These are phyloP conservation scores for Amylocystis lapponica DNA, from an alignment of 768 basidiomycete species.

Conservation along the genomic window DNA sequence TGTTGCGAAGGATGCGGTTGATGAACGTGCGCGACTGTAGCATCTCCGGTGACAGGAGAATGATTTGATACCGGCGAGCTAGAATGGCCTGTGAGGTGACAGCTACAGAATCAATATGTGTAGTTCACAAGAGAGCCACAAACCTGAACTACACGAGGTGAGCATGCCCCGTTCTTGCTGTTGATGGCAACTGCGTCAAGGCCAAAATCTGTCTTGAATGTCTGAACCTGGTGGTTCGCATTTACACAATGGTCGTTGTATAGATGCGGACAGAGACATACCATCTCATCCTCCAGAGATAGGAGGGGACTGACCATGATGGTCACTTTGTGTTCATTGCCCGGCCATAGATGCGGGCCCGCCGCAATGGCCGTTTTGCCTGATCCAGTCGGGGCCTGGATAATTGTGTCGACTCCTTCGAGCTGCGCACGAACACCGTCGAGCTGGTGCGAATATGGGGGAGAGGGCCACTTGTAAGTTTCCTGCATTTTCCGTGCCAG, in stretches of 20 bases:
- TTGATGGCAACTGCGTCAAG: slow-evolving; percentile 29
- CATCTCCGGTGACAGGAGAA: slow-evolving; percentile 26
- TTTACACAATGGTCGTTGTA: no score
- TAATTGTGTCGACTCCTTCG: slow-evolving; percentile 23
- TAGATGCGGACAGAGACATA: slow-evolving; percentile 8
- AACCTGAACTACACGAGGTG: slow-evolving; percentile 21
- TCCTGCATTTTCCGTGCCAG: slow-evolving; percentile 11
- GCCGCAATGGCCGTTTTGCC: slow-evolving; percentile 36
- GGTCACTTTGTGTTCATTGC: slow-evolving; percentile 25
- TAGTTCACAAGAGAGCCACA: background rate
- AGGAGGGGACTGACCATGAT: slow-evolving; percentile 34
- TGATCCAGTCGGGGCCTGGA: slow-evolving; percentile 32
- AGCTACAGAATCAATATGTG: background rate
- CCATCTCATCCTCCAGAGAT: slow-evolving; percentile 34
- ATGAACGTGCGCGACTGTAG: slow-evolving; percentile 21
- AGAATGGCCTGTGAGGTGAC: slow-evolving; percentile 9
- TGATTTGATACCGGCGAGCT: slow-evolving; percentile 16
- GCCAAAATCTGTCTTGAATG: slow-evolving; percentile 27
- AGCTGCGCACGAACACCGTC: slow-evolving; percentile 26
- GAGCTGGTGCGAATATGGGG: slow-evolving; percentile 23
- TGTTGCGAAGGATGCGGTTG: slow-evolving; percentile 17
- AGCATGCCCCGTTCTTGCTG: slow-evolving; percentile 26
- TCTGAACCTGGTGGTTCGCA: slow-evolving; percentile 18
- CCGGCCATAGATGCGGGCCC: slow-evolving; percentile 28
- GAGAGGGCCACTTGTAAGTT: slow-evolving; percentile 17